Percentiles rank a stretch among this genome's conserved stretches.
These are phyloP conservation scores for Viridothelium virens DNA, from an alignment of 495 filamentous ascomycete genomes.

Conservation along the genomic window DNA sequence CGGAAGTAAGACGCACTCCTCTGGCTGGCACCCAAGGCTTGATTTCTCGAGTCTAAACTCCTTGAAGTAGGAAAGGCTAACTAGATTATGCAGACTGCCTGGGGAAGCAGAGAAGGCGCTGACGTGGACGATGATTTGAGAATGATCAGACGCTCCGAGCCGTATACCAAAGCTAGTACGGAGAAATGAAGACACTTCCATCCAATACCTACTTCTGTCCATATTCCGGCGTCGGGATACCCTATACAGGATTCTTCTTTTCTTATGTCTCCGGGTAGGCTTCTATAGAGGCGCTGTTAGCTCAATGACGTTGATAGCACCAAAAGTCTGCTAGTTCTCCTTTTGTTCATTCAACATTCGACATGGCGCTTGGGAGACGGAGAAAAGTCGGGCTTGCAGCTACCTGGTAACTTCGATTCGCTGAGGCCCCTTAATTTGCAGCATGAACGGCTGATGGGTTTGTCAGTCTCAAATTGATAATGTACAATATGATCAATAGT, in stretches of 20 bases:
- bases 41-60: conserved; percentile 23
- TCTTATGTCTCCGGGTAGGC: neutral
- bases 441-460: neutral
- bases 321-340: neutral
- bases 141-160: conserved; percentile 34
- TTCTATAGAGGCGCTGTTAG: neutral
- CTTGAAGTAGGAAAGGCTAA: conserved; percentile 24
- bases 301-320: neutral
- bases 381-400: neutral
- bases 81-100: conserved; percentile 48
- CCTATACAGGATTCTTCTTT: conserved; percentile 6
- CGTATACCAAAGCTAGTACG: conserved; percentile 5
- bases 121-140: conserved; percentile 54
- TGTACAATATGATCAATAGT: neutral
- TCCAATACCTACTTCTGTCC: neutral
- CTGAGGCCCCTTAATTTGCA: neutral
- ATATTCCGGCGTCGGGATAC: neutral
- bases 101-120: conserved; percentile 61
- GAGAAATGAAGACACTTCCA: neutral
- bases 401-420: neutral
- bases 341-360: neutral
- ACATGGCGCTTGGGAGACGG: neutral
- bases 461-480: conserved; percentile 6
- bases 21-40: neutral
- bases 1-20: conserved; percentile 32